Evolutionary conservation across 2,329 filamentous ascomycete genomes (phyloP).

Genomic region (Cladorrhinum sp.): DNA sequence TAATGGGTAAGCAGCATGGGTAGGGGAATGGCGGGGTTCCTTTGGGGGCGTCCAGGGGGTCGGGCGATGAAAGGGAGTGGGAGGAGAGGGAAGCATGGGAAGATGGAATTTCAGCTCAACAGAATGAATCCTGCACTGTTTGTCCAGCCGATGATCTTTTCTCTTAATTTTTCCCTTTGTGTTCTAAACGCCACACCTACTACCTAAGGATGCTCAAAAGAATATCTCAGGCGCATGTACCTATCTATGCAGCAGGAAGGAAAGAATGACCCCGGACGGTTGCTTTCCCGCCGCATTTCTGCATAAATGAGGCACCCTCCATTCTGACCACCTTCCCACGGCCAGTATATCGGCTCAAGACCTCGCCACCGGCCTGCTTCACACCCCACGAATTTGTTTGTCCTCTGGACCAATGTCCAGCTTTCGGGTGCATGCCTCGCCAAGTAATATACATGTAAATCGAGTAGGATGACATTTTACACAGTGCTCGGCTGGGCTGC

Average conservation of each 20-base stretch:
- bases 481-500: too few relatives aligned
- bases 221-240: neutral
- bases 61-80: neutral
- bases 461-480: too few relatives aligned
- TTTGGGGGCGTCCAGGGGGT: neutral
- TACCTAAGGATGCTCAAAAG: too few relatives aligned
- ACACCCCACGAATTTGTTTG: neutral
- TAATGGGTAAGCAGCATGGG: neutral
- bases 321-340: neutral
- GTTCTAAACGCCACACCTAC: too few relatives aligned
- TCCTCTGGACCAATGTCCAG: neutral
- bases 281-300: neutral
- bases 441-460: too few relatives aligned
- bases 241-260: neutral
- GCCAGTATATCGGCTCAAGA: neutral
- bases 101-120: too few relatives aligned
- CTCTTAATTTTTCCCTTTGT: neutral
- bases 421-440: neutral
- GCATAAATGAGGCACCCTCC: neutral
- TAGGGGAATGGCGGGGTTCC: neutral
- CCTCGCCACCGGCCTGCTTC: neutral
- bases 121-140: too few relatives aligned
- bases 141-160: too few relatives aligned
- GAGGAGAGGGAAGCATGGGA: neutral
- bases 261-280: neutral